Evolutionary conservation across 148 eudicot genomes (phyloP).

Genomic region (Camellia japonica): DNA sequence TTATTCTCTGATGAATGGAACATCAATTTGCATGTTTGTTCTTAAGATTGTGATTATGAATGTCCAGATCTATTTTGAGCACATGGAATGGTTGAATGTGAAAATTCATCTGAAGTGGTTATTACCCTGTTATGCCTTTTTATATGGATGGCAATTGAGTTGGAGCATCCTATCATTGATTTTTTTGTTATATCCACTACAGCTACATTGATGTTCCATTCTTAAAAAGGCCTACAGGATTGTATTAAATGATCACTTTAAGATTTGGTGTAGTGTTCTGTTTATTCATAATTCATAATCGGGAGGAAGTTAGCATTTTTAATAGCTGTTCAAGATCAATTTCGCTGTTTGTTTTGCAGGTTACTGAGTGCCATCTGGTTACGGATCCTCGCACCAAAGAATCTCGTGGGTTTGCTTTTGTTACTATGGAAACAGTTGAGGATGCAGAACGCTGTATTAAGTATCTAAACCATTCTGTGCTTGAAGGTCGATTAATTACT

Average conservation of each 20-base stretch:
- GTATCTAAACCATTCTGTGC: slow-evolving; percentile 67
- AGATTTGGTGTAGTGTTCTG: not conserved
- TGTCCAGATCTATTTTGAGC: not conserved
- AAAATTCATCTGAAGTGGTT: not conserved
- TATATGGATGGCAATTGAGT: not conserved
- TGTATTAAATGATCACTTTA: not conserved
- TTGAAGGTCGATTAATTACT: slow-evolving; percentile 73
- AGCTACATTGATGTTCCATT: not conserved
- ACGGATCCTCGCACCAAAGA: slow-evolving; percentile 69
- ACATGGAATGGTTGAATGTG: not conserved
- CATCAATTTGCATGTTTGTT: not conserved
- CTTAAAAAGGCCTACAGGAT: not conserved
- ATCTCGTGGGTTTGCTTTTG: slow-evolving; percentile 75
- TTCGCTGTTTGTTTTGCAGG: slow-evolving; percentile 36
- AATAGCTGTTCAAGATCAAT: not conserved
- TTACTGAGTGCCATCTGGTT: slow-evolving; percentile 58
- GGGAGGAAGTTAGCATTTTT: not conserved
- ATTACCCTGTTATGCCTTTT: not conserved
- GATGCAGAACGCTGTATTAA: slow-evolving; percentile 70
- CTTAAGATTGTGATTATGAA: too few relatives aligned
- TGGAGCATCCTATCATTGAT: not conserved
- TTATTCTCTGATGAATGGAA: not conserved
- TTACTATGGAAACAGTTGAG: slow-evolving; percentile 64
- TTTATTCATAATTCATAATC: not conserved
- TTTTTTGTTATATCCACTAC: not conserved